Conservation (phyloP, 495 filamentous ascomycete genomes). For the Hyaloscypha finlandica region DNA sequence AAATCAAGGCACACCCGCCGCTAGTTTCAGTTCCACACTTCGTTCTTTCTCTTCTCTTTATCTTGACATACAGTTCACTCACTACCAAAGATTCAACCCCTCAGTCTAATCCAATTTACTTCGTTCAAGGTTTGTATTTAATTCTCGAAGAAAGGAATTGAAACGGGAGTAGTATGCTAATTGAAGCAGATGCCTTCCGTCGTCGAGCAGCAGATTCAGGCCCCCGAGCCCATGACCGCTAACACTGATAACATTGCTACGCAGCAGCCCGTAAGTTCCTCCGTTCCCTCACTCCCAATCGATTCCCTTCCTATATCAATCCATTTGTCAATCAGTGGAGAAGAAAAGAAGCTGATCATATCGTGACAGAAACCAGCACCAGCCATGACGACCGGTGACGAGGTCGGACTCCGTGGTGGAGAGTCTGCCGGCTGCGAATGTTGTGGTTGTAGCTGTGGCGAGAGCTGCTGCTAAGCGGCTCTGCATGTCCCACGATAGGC, state of each 20-base stretch:
- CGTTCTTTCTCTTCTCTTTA: too few relatives aligned
- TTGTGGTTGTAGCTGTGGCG: slow-evolving; percentile 27
- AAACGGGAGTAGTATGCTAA: background rate
- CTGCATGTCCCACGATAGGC: too few relatives aligned
- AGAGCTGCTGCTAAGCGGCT: slow-evolving; percentile 32
- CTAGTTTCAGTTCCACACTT: too few relatives aligned
- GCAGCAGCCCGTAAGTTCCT: slow-evolving; percentile 26
- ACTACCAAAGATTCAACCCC: too few relatives aligned
- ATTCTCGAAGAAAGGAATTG: too few relatives aligned
- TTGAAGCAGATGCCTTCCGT: slow-evolving; percentile 18
- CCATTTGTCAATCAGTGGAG: background rate
- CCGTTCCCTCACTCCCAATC: background rate
- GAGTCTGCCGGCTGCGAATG: slow-evolving; percentile 27
- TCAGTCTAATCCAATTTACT: too few relatives aligned
- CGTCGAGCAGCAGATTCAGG: slow-evolving; percentile 28
- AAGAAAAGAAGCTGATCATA: background rate
- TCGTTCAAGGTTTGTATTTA: too few relatives aligned
- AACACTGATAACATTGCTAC: slow-evolving; percentile 10
- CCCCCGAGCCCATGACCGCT: slow-evolving; percentile 26
- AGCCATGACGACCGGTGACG: slow-evolving; percentile 25
- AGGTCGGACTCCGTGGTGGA: slow-evolving; percentile 25
- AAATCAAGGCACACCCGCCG: too few relatives aligned
- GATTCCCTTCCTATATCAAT: too few relatives aligned
- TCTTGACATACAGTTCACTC: too few relatives aligned
- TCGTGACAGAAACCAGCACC: slow-evolving; percentile 15